Conservation (phyloP, 148 eudicot species). For the Vaccinium myrtillus region DNA sequence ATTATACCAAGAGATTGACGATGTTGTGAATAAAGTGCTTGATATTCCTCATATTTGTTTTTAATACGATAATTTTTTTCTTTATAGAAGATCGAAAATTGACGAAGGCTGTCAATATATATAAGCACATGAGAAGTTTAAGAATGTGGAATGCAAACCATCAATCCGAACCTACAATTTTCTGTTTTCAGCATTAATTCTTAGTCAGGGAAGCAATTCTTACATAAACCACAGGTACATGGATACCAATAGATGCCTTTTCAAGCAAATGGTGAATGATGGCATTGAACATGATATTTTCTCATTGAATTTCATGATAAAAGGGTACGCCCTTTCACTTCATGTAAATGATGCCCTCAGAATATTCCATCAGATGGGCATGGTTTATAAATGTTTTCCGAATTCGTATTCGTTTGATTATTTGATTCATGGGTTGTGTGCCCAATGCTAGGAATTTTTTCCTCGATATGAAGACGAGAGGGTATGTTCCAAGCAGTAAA, state of each 20-base stretch:
- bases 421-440: constrained; percentile 81
- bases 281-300: constrained; percentile 74
- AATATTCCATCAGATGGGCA: constrained; percentile 86
- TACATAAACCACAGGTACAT: constrained; percentile 73
- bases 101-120: constrained; percentile 66
- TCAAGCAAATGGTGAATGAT: constrained; percentile 75
- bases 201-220: constrained; percentile 59
- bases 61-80: constrained; percentile 67
- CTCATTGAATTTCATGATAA: constrained; percentile 73
- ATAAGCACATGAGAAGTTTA: constrained; percentile 61
- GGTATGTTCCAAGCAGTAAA: constrained; percentile 60
- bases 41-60: constrained; percentile 57
- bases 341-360: constrained; percentile 85
- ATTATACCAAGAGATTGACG: constrained; percentile 77
- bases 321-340: constrained; percentile 80
- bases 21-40: constrained; percentile 62
- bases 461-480: constrained; percentile 58
- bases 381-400: constrained; percentile 57
- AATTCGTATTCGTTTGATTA: constrained; percentile 68
- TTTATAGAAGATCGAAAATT: constrained; percentile 69
- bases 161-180: constrained; percentile 67
- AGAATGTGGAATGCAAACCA: constrained; percentile 58
- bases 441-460: constrained; percentile 73
- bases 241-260: constrained; percentile 70
- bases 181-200: constrained; percentile 58